These are phyloP conservation scores for Tolypocladium album DNA, from an alignment of 2,329 filamentous ascomycete genomes.

Conservation along the genomic window DNA sequence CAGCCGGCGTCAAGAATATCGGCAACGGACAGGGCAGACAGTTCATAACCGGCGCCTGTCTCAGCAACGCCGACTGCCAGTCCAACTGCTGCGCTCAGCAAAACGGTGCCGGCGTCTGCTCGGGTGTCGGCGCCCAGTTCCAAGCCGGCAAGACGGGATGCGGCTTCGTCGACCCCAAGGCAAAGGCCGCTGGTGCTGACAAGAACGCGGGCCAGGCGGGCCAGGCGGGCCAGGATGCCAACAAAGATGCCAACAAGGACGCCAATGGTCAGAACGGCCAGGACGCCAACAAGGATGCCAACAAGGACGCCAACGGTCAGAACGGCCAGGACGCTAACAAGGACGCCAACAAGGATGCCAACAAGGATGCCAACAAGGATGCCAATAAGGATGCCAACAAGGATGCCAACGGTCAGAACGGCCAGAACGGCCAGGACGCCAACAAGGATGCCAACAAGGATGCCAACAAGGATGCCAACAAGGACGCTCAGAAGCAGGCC, in stretches of 20 bases:
- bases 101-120: slow-evolving; percentile 15
- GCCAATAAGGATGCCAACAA: not conserved
- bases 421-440: not conserved
- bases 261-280: not conserved
- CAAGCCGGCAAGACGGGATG: slow-evolving; percentile 20
- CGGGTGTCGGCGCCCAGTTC: slow-evolving; percentile 15
- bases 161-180: slow-evolving; percentile 13
- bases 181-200: not conserved
- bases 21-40: slow-evolving; percentile 13
- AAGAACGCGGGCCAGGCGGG: not conserved
- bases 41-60: slow-evolving; percentile 19
- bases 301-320: not conserved
- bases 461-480: too few relatives aligned
- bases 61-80: slow-evolving; percentile 16
- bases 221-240: not conserved
- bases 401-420: not conserved
- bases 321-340: not conserved
- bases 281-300: not conserved
- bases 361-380: not conserved
- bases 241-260: not conserved
- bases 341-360: not conserved
- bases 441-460: not conserved
- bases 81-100: slow-evolving; percentile 16
- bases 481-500: not conserved
- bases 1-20: slow-evolving; percentile 12